phyloP scores from a whole-genome alignment of 306 rosid genomes.

The Lathyrus aphaca region DNA sequence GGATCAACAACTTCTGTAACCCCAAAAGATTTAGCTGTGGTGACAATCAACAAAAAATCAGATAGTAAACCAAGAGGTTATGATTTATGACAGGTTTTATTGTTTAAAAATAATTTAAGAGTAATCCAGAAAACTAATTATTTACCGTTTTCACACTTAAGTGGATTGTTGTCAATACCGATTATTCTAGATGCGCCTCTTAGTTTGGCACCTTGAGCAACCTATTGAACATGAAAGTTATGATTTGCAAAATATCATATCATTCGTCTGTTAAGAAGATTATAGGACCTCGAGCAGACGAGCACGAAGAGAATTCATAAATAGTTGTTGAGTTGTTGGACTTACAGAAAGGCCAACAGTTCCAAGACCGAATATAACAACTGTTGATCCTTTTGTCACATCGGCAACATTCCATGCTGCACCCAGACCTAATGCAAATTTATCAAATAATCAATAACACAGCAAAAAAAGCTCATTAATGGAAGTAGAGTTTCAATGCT shows the following conservation, averaged over 20 bases:
- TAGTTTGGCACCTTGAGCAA: conserved; percentile 87
- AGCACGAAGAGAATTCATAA: neutral
- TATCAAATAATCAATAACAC: conserved; percentile 29
- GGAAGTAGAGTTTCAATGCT: conserved; percentile 9
- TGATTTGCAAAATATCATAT: conserved; percentile 25
- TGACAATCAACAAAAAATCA: conserved; percentile 38
- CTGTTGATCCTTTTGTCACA: conserved; percentile 81
- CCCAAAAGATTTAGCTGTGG: conserved; percentile 86
- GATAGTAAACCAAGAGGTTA: conserved; percentile 32
- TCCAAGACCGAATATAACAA: conserved; percentile 96
- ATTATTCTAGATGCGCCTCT: conserved; percentile 87
- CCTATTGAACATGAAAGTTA: conserved; percentile 49
- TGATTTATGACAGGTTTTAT: neutral
- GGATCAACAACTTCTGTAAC: conserved; percentile 75
- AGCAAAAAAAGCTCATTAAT: conserved; percentile 21
- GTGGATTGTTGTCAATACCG: conserved; percentile 85
- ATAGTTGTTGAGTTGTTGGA: conserved; percentile 28
- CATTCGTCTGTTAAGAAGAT: conserved; percentile 23
- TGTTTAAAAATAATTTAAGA: conserved; percentile 19
- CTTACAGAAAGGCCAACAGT: conserved; percentile 97
- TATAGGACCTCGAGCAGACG: neutral
- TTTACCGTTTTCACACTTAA: conserved; percentile 73
- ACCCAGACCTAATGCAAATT: conserved; percentile 65
- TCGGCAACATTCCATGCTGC: conserved; percentile 98
- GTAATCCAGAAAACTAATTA: neutral